These are phyloP conservation scores for Nissolia schottii DNA, from an alignment of 306 rosid species.

Conservation along the genomic window DNA sequence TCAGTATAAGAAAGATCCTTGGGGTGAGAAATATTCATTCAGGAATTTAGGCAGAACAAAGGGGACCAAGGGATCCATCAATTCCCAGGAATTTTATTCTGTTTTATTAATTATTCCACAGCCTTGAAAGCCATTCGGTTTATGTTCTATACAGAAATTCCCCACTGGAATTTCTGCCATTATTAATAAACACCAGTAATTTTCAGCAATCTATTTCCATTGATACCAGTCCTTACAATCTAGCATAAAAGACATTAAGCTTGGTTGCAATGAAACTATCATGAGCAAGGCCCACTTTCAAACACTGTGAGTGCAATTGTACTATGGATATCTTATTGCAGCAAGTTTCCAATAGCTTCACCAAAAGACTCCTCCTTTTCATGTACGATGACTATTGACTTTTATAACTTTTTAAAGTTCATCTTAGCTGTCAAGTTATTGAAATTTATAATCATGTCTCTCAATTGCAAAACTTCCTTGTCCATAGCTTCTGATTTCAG, in stretches of 20 bases:
- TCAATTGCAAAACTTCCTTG: neutral
- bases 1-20: too few relatives aligned
- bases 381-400: constrained; percentile 29
- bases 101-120: too few relatives aligned
- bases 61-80: too few relatives aligned
- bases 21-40: too few relatives aligned
- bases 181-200: too few relatives aligned
- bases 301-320: constrained; percentile 45
- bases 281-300: constrained; percentile 47
- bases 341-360: constrained; percentile 46
- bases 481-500: neutral
- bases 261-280: constrained; percentile 68
- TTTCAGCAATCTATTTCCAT: too few relatives aligned
- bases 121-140: too few relatives aligned
- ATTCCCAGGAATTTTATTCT: too few relatives aligned
- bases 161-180: too few relatives aligned
- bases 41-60: too few relatives aligned
- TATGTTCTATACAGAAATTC: too few relatives aligned
- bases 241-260: constrained; percentile 42
- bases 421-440: neutral
- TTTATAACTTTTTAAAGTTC: neutral
- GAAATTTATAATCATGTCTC: neutral
- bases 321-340: constrained; percentile 24
- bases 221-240: too few relatives aligned
- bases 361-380: constrained; percentile 42